Conservation (phyloP, 768 basidiomycete species). For the Trametes maxima region DNA sequence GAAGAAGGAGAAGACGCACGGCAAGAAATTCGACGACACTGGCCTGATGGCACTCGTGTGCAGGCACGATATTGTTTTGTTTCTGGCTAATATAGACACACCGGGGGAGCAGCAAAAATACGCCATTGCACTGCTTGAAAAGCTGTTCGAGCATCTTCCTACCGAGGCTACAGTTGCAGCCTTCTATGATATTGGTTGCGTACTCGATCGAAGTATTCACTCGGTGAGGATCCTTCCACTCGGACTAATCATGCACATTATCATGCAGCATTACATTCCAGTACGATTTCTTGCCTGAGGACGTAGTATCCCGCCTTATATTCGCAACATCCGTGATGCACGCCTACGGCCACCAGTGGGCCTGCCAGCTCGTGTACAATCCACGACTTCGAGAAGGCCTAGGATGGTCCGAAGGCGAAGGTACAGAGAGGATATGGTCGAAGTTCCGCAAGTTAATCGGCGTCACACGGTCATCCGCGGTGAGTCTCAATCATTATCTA, state of each 20-base stretch:
- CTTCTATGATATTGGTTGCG: conserved; percentile 41
- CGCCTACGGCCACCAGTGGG: conserved; percentile 39
- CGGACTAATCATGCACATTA: not conserved
- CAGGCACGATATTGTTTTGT: conserved; percentile 39
- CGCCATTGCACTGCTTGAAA: conserved; percentile 37
- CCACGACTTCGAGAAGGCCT: conserved; percentile 34
- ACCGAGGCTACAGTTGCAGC: conserved; percentile 28
- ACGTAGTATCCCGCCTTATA: conserved; percentile 10
- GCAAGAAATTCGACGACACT: conserved; percentile 35
- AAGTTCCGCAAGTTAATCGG: conserved; percentile 35
- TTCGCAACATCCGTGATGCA: conserved; percentile 39
- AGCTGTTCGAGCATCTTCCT: conserved; percentile 36
- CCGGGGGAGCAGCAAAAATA: conserved; percentile 44
- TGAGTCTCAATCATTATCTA: conserved; percentile 29
- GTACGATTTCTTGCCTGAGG: conserved; percentile 10
- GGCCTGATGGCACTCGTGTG: conserved; percentile 44
- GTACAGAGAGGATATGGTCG: conserved; percentile 37
- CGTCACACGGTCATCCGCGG: conserved; percentile 35
- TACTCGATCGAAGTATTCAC: conserved; percentile 35
- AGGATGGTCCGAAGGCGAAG: conserved; percentile 41
- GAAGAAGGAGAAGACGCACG: conserved; percentile 32
- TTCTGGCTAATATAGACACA: conserved; percentile 43
- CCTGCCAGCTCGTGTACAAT: conserved; percentile 39
- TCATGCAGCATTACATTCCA: not conserved
- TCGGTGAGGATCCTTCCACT: not conserved